These are phyloP conservation scores for Acer saccharum DNA, from an alignment of 345 rosid species.

Conservation along the genomic window DNA sequence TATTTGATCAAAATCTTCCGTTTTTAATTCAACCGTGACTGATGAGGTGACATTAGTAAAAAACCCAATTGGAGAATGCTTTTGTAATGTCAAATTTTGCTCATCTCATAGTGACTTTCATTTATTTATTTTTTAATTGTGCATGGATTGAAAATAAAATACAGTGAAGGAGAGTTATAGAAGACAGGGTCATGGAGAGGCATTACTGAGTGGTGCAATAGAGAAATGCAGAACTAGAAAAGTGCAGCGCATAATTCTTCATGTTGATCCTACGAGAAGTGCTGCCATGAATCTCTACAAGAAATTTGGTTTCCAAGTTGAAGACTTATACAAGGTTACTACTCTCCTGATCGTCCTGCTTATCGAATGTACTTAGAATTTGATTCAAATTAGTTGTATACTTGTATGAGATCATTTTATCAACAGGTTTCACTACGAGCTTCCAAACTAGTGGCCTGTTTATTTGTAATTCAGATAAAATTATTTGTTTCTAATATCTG, in stretches of 20 bases:
- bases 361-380: conserved; percentile 78
- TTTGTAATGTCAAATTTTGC: no score
- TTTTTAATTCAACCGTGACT: no score
- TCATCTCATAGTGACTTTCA: no score
- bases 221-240: conserved; percentile 69
- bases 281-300: conserved; percentile 71
- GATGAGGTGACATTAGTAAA: no score
- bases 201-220: conserved; percentile 62
- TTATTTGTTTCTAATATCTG: no score
- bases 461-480: no score
- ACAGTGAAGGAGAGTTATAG: conserved; percentile 71
- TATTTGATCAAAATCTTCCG: no score
- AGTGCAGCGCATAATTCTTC: conserved; percentile 64
- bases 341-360: conserved; percentile 70
- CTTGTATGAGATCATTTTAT: neutral
- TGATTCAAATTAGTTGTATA: conserved; percentile 12
- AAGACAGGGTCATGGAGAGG: conserved; percentile 74
- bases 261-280: conserved; percentile 72
- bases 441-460: no score
- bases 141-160: no score
- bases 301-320: conserved; percentile 75
- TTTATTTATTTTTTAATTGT: no score
- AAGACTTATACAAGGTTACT: conserved; percentile 60
- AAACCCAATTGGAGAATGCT: no score
- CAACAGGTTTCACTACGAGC: no score